Conservation (phyloP, 148 eudicot species). For the Agrostemma githago region DNA sequence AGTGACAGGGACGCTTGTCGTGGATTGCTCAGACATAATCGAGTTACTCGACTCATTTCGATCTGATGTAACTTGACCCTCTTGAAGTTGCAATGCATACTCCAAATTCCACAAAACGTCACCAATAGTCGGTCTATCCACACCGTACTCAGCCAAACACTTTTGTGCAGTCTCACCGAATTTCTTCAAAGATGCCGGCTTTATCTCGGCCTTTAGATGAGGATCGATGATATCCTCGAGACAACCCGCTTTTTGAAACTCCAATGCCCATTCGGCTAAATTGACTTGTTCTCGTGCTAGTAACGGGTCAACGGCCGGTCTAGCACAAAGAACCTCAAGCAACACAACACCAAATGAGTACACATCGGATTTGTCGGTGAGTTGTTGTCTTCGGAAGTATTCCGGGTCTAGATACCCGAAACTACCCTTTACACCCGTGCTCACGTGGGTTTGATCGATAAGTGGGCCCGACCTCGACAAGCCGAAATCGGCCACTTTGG, state of each 20-base stretch:
- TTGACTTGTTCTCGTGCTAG: conserved; percentile 79
- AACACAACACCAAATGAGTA: conserved; percentile 92
- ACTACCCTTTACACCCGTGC: conserved; percentile 98
- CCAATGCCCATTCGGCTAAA: conserved; percentile 86
- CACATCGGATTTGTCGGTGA: conserved; percentile 87
- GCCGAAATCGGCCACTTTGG: conserved; percentile 98
- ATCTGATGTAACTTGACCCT: conserved; percentile 34
- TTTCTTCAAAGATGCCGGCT: conserved; percentile 56
- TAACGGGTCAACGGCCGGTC: conserved; percentile 89
- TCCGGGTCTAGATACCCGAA: conserved; percentile 96
- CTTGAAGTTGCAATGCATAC: conserved; percentile 72
- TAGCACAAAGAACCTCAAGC: conserved; percentile 87
- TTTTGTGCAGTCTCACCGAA: conserved; percentile 83
- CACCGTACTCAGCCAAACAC: conserved; percentile 84
- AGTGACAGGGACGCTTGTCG: conserved; percentile 28
- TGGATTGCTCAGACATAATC: conserved; percentile 28
- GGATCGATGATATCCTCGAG: conserved; percentile 68
- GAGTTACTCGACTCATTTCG: conserved; percentile 20
- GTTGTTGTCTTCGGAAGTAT: conserved; percentile 84
- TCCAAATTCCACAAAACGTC: conserved; percentile 96
- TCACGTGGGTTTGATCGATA: conserved; percentile 83
- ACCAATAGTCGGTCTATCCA: conserved; percentile 92
- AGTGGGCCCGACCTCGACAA: conserved; percentile 86
- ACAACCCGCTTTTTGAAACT: conserved; percentile 62
- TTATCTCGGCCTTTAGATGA: conserved; percentile 48